Evolutionary conservation across 2,329 filamentous ascomycete species (phyloP), one percentile per base, ranked within the genome.

Genomic region (Daldinia sp.): DNA sequence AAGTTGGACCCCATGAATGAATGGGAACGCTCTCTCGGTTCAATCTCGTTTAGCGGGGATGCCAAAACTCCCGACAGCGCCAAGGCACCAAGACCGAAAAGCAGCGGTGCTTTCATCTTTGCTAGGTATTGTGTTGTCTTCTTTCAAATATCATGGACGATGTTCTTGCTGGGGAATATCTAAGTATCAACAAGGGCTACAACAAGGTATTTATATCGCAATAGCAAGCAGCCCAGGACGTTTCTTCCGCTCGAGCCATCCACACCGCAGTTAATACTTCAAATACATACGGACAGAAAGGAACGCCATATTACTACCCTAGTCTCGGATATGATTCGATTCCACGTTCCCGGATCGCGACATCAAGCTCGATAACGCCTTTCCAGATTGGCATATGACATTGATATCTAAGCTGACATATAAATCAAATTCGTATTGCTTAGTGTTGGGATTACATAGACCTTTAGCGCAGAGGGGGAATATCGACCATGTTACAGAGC

Each of bases 1-100:
- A 68, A 35, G 62, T 72, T 74, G 15, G 71, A 68, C 2, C 73
- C 72, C 49, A 71, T 70, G 58, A 68, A 76, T 2, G 72, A 75
- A 10, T 64, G 60, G 6, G 53, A 58, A 13, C 13, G n/a, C 23
- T 52, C 21, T 53, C 62, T 54, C 2, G 25, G 19, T 43, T 58
- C 58, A 13, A 53, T 49, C 15, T 54, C 35, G 37, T 25, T 35
- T 10, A 58, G 4, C 10, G 58, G 62, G 8, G 51, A 45, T 43
- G 61, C 52, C 9, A 41, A 50, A 32, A 49, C 47, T 34, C 51
- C 43, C 8, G 35, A 48, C 4, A 64, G 52, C 29, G 61, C 61
- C 9, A 61, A n/a, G 8, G 62, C 62, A 15, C 62, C 52, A 19
- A 61, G 48, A 32, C 35, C 30, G 11, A 58, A 29, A 21, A 64